Evolutionary conservation across 1,284 basidiomycete genomes (phyloP).

Genomic region (Fistulina hepatica): DNA sequence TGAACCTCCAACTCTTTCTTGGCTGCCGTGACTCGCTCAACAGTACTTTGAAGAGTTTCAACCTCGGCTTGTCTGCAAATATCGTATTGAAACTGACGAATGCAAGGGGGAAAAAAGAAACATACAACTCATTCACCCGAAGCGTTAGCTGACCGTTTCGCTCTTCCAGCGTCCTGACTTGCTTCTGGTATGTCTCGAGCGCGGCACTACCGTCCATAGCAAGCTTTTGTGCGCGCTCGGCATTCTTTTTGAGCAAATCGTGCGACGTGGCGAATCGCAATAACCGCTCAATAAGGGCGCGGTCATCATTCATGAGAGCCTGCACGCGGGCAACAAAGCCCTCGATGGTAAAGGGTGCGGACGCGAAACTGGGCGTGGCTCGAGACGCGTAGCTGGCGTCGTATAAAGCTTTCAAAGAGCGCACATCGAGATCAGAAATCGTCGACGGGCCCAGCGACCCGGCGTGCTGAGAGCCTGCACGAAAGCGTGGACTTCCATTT

Average conservation of each 20-base stretch:
- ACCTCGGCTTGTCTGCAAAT: conserved; percentile 57
- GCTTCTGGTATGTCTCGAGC: conserved; percentile 81
- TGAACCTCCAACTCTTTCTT: conserved; percentile 63
- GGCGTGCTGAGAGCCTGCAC: conserved; percentile 34
- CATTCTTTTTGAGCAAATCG: conserved; percentile 82
- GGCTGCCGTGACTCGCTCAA: conserved; percentile 50
- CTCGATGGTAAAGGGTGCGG: conserved; percentile 50
- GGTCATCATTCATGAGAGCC: conserved; percentile 71
- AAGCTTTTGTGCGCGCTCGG: conserved; percentile 79
- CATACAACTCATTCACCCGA: conserved; percentile 46
- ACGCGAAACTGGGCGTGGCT: conserved; percentile 26
- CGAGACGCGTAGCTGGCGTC: conserved; percentile 29
- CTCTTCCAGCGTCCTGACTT: conserved; percentile 71
- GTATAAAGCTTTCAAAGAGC: conserved; percentile 65
- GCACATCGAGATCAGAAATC: conserved; percentile 74
- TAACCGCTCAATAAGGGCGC: conserved; percentile 70
- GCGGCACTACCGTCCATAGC: conserved; percentile 69
- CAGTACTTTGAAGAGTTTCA: conserved; percentile 44
- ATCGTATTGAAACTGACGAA: conserved; percentile 1
- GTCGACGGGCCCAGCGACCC: too few relatives aligned
- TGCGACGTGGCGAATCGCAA: conserved; percentile 78
- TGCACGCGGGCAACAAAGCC: conserved; percentile 68
- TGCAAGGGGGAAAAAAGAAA: conserved; percentile 15
- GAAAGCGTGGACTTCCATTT: conserved; percentile 32
- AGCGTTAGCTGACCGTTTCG: conserved; percentile 45